phyloP scores from a whole-genome alignment of 441 rosid species.

The Capsella rubella region DNA sequence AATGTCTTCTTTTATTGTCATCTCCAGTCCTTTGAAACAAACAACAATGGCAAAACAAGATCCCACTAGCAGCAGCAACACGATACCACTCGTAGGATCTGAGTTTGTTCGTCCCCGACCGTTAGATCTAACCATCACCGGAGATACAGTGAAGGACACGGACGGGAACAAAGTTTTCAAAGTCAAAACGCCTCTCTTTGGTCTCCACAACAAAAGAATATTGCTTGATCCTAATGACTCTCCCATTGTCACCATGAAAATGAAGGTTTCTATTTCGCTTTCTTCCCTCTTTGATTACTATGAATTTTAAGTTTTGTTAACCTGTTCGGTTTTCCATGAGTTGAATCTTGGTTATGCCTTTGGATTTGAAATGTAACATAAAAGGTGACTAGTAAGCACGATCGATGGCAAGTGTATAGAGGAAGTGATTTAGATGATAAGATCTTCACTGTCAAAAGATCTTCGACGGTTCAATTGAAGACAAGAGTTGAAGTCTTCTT shows the following conservation, averaged over 20 bases:
- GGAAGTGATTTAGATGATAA: constrained; percentile 42
- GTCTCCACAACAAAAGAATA: constrained; percentile 46
- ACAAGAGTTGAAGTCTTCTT: constrained; percentile 49
- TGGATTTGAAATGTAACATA: constrained; percentile 17
- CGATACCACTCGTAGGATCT: constrained; percentile 34
- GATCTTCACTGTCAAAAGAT: constrained; percentile 47
- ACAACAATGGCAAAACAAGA: constrained; percentile 38
- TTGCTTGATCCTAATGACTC: constrained; percentile 42
- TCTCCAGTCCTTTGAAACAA: constrained; percentile 2
- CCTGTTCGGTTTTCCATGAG: neutral
- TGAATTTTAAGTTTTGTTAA: neutral
- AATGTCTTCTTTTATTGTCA: constrained; percentile 18
- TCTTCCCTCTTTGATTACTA: neutral
- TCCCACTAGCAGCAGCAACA: constrained; percentile 20
- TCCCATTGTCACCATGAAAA: constrained; percentile 45
- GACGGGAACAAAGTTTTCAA: constrained; percentile 38
- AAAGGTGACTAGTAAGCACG: constrained; percentile 49
- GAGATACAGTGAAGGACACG: constrained; percentile 41
- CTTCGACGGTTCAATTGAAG: constrained; percentile 42
- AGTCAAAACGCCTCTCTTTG: constrained; percentile 48
- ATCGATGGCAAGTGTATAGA: constrained; percentile 50
- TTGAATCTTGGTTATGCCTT: constrained; percentile 14
- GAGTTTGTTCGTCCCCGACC: constrained; percentile 36
- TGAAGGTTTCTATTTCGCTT: constrained; percentile 39
- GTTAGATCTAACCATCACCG: constrained; percentile 34